phyloP scores from a whole-genome alignment of 805 yeast genomes.

The Lachancea waltii region DNA sequence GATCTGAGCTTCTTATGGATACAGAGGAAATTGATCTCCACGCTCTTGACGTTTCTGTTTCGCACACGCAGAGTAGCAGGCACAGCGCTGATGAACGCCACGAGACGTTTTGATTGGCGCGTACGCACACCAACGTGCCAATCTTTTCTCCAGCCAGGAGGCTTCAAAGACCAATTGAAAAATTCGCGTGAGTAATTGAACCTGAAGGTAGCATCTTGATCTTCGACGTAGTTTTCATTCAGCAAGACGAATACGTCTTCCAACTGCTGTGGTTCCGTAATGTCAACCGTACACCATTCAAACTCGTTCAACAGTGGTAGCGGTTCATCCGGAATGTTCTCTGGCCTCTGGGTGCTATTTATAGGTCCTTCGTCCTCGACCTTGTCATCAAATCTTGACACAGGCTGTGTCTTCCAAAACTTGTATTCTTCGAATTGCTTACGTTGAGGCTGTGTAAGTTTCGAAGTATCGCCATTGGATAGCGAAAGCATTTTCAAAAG shows the following conservation, averaged over 20 bases:
- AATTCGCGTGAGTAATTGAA: slow-evolving; percentile 81
- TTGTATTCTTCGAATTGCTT: slow-evolving; percentile 83
- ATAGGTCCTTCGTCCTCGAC: slow-evolving; percentile 75
- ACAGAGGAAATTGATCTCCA: slow-evolving; percentile 89
- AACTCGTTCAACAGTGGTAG: slow-evolving; percentile 68
- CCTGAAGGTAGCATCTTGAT: slow-evolving; percentile 83
- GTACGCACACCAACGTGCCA: slow-evolving; percentile 96
- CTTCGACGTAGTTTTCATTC: slow-evolving; percentile 91
- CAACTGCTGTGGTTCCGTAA: slow-evolving; percentile 47
- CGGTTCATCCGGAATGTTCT: slow-evolving; percentile 65
- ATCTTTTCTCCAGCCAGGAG: slow-evolving; percentile 85
- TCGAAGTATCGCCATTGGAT: slow-evolving; percentile 36
- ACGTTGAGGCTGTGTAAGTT: slow-evolving; percentile 49
- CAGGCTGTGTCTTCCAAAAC: slow-evolving; percentile 98
- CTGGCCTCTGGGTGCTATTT: slow-evolving; percentile 59
- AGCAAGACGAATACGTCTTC: slow-evolving; percentile 74
- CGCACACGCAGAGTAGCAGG: slow-evolving; percentile 67
- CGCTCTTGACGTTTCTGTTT: slow-evolving; percentile 50
- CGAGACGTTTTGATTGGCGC: slow-evolving; percentile 62
- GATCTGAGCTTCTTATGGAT: slow-evolving; percentile 89
- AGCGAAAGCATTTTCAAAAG: slow-evolving; percentile 39
- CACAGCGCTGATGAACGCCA: slow-evolving; percentile 88
- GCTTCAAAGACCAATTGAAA: slow-evolving; percentile 85
- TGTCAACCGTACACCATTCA: slow-evolving; percentile 82
- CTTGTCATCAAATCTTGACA: slow-evolving; percentile 64